Conservation (phyloP, 495 filamentous ascomycete genomes). For the Podospora tetraspora region DNA sequence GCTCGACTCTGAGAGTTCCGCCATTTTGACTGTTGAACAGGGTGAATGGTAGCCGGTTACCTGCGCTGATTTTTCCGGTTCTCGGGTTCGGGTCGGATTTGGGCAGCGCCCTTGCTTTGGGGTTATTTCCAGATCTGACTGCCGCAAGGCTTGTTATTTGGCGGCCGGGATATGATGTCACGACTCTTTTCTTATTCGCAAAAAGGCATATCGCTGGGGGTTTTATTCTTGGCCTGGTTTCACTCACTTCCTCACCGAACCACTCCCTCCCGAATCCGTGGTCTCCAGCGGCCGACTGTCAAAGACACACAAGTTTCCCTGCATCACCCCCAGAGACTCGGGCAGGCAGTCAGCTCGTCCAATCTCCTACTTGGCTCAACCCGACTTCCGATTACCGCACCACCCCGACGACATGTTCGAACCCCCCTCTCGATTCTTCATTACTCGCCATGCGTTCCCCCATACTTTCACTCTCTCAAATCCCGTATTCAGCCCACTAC, state of each 20-base stretch:
- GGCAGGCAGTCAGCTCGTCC: not conserved
- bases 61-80: conserved; percentile 15
- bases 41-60: conserved; percentile 20
- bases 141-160: conserved; percentile 54
- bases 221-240: conserved; percentile 32
- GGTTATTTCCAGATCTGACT: conserved; percentile 51
- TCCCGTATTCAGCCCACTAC: conserved; percentile 9
- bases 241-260: conserved; percentile 21
- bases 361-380: not conserved
- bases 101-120: conserved; percentile 33
- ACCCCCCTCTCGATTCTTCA: conserved; percentile 11
- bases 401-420: not conserved
- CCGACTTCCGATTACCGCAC: not conserved
- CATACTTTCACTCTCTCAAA: conserved; percentile 8
- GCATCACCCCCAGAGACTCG: not conserved
- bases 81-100: conserved; percentile 41
- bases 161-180: conserved; percentile 41
- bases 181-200: conserved; percentile 34
- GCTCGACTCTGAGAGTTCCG: conserved; percentile 9
- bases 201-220: conserved; percentile 36
- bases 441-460: conserved; percentile 7
- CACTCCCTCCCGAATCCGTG: conserved; percentile 26
- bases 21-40: conserved; percentile 17
- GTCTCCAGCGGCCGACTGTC: conserved; percentile 19
- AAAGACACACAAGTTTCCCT: too few relatives aligned